phyloP scores from a whole-genome alignment of 2,329 filamentous ascomycete genomes.

The Xenoacremonium recifei region DNA sequence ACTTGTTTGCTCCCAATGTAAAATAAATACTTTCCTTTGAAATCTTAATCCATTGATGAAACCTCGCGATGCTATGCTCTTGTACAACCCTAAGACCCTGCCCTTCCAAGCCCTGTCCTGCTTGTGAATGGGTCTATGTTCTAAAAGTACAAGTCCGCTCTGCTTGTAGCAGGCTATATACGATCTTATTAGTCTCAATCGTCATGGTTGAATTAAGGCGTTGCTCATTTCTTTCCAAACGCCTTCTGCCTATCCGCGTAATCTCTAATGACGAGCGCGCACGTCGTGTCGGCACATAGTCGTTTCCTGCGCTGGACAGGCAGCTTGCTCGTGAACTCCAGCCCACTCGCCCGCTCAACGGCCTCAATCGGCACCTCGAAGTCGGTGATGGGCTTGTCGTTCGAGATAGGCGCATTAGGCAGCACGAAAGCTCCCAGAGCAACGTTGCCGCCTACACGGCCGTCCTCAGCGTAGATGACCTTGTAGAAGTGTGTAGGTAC shows the following conservation, averaged over 20 bases:
- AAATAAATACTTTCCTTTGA: too few species aligned
- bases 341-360: conserved; percentile 84
- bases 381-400: conserved; percentile 80
- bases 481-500: conserved; percentile 99
- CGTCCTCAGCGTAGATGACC: conserved; percentile 94
- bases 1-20: too few species aligned
- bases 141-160: too few species aligned
- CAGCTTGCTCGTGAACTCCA: conserved; percentile 86
- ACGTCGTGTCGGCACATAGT: conserved; percentile 83
- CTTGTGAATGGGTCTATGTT: too few species aligned
- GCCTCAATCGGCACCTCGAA: conserved; percentile 95
- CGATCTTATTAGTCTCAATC: too few species aligned
- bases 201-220: too few species aligned
- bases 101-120: too few species aligned
- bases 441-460: conserved; percentile 66
- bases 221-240: conserved; percentile 31
- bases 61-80: too few species aligned
- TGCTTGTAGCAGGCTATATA: too few species aligned
- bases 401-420: conserved; percentile 86
- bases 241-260: conserved; percentile 64
- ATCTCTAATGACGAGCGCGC: conserved; percentile 79
- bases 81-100: too few species aligned
- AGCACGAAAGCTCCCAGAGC: conserved; percentile 92
- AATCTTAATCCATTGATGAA: too few species aligned
- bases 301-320: conserved; percentile 70